Evolutionary conservation across 2,329 filamentous ascomycete genomes (phyloP).

Genomic region (Trichoderma aggressivum): DNA sequence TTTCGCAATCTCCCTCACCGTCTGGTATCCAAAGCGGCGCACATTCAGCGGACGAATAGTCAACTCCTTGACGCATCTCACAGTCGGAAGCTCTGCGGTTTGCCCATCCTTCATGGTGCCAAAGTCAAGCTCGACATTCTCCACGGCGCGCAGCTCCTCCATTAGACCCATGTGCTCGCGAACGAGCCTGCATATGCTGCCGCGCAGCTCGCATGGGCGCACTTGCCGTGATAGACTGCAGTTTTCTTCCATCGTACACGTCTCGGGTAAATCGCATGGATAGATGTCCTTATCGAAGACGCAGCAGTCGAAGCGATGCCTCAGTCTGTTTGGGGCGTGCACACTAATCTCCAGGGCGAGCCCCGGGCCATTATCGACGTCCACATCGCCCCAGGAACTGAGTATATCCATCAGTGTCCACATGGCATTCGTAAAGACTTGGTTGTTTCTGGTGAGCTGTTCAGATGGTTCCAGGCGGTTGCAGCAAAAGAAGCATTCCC

Average conservation of each 20-base stretch:
- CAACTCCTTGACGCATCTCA: not conserved
- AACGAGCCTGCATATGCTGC: not conserved
- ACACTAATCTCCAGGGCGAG: not conserved
- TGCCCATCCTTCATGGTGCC: not conserved
- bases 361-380: not conserved
- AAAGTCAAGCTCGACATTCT: not conserved
- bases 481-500: not conserved
- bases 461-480: not conserved
- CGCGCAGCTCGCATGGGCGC: not conserved
- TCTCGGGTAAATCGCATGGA: not conserved
- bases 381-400: not conserved
- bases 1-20: not conserved
- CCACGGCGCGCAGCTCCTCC: not conserved
- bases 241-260: not conserved
- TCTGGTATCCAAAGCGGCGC: not conserved
- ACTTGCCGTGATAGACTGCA: not conserved
- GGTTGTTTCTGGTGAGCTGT: not conserved
- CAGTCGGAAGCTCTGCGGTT: not conserved
- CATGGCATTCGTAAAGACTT: not conserved
- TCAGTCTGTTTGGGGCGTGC: not conserved
- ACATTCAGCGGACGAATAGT: not conserved
- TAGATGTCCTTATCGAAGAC: not conserved
- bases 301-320: not conserved
- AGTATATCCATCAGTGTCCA: not conserved
- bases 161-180: not conserved